Evolutionary conservation across 2,329 filamentous ascomycete species (phyloP), one percentile per base, ranked within the genome.

Genomic region (Hirsutella rhossiliensis): DNA sequence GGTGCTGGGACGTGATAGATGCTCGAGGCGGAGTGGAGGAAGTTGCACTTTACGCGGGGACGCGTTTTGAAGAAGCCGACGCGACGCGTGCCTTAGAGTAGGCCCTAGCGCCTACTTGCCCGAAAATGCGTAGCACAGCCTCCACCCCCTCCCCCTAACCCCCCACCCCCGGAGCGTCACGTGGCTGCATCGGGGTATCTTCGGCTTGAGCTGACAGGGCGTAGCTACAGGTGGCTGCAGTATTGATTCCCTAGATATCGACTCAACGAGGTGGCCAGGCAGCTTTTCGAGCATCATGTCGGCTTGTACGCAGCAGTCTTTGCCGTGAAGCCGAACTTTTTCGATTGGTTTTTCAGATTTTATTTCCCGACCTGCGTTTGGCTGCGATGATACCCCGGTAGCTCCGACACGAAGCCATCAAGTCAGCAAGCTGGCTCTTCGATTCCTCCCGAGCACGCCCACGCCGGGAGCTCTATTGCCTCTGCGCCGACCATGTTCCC

Each of bases 401-500:
- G 63, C 57, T 46, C 45, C 49, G 47, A 44, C 39, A 47, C 43
- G 45, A 44, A 47, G 48, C 63, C 55, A 55, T 62, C 62, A 55
- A 63, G 53, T 53, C 45, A 58, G 58, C 59, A 59, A 27, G 49
- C 58, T 51, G 54, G 59, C 59, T 61, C 53, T 56, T 49, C 40
- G 38, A 46, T 44, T 44, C 49, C 43, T 37, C 38, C 38, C 12
- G 40, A 41, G 41, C 45, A 44, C 29, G 38, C 38, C 38, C 17
- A 19, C 29, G 27, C 42, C 19, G 32, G 40, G 34, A 15, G 19
- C 20, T 46, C 40, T 41, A 17, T 17, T 38, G 39, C 23, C 38
- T 29, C 40, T 49, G 46, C 47, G 53, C 54, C 53, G 55, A 69
- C 60, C 63, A 84, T 83, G 80, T 77, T 72, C 58, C 71, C 75